These are phyloP conservation scores for Trichoderma endophyticum DNA, from an alignment of 2,329 filamentous ascomycete species.

Conservation along the genomic window DNA sequence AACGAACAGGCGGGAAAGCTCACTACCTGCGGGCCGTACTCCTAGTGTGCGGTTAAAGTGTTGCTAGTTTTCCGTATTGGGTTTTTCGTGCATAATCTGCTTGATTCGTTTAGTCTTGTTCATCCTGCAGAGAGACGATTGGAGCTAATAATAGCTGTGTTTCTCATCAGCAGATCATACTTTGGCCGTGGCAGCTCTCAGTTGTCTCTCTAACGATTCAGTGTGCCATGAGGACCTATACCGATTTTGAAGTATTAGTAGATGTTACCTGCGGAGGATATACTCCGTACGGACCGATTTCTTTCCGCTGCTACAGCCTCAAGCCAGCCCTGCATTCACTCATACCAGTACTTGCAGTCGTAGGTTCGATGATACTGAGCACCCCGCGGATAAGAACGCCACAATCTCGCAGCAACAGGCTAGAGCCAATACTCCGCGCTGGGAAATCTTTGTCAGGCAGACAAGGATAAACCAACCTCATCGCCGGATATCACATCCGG, in stretches of 20 bases:
- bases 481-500: slow-evolving; percentile 5
- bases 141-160: slow-evolving; percentile 10
- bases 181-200: neutral
- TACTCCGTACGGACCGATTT: neutral
- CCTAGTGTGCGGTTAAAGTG: slow-evolving; percentile 15
- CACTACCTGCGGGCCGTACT: slow-evolving; percentile 6
- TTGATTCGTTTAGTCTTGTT: slow-evolving; percentile 7
- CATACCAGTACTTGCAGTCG: neutral
- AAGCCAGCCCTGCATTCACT: neutral
- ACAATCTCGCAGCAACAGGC: neutral
- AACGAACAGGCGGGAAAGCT: neutral
- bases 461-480: neutral
- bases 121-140: slow-evolving; percentile 1
- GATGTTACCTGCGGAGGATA: neutral
- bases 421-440: neutral
- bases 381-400: neutral
- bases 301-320: neutral
- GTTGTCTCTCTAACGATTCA: neutral
- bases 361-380: neutral
- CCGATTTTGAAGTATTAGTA: neutral
- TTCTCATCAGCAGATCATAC: neutral
- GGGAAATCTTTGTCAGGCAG: neutral
- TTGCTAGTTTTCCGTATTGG: slow-evolving; percentile 2
- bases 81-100: slow-evolving; percentile 8
- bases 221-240: neutral